Conservation (phyloP, 495 filamentous ascomycete species). For the Penicillium taxi region DNA sequence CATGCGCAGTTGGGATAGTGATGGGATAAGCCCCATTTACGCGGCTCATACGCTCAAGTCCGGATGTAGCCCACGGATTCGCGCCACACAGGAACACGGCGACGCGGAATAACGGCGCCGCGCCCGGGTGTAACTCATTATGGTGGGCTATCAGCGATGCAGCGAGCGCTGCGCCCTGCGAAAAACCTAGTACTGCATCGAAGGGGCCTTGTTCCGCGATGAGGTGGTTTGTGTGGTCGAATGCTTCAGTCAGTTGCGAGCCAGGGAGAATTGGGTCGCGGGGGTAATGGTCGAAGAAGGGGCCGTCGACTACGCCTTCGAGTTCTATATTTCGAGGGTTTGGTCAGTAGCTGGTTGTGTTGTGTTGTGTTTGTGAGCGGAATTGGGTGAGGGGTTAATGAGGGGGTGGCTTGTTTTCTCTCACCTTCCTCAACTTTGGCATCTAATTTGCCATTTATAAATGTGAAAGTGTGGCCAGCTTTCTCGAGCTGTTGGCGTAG, state of each 20-base stretch:
- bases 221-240: constrained; percentile 24
- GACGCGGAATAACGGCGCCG: constrained; percentile 26
- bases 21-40: constrained; percentile 17
- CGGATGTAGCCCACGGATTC: constrained; percentile 24
- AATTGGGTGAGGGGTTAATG: constrained; percentile 1
- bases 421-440: constrained; percentile 26
- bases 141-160: constrained; percentile 29
- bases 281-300: constrained; percentile 34
- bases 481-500: constrained; percentile 23
- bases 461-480: constrained; percentile 29
- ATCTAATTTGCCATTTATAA: constrained; percentile 25
- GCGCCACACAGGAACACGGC: constrained; percentile 38
- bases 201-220: constrained; percentile 36
- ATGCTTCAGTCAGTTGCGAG: constrained; percentile 21
- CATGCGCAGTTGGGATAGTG: constrained; percentile 33
- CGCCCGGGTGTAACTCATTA: constrained; percentile 19
- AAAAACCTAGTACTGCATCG: constrained; percentile 41
- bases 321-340: constrained; percentile 18
- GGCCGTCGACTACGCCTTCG: constrained; percentile 27
- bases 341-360: not conserved
- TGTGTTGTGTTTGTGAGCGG: not conserved
- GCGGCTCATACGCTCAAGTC: constrained; percentile 10
- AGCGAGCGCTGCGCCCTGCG: constrained; percentile 37
- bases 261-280: constrained; percentile 18
- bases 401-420: not conserved